Evolutionary conservation across 2,329 filamentous ascomycete species (phyloP), one percentile per base, ranked within the genome.

Genomic region (Arthrobotrys megalospora): DNA sequence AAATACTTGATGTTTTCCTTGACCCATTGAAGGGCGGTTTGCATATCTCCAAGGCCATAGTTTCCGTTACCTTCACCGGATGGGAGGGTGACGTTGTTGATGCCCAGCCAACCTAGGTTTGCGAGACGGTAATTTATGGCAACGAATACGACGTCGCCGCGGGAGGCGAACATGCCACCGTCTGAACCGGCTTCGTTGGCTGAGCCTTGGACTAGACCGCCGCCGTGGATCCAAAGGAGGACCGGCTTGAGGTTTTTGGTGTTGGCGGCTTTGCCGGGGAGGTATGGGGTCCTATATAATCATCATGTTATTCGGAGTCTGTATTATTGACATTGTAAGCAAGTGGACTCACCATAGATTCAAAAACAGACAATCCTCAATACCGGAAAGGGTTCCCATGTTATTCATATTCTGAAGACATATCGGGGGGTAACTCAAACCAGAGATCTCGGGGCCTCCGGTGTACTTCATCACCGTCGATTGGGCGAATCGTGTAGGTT

Each of bases 311-410:
- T 7, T 43, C 3, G 11, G 14, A 28, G n/a, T 43, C 5, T 43
- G 3, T 43, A 43, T n/a, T 43, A 43, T 43, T 11, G 24, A 28
- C 5, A 36, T 55, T 8, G 14, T 19, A 19, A 19, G 45, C 11
- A 48, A 21, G 11, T 5, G n/a, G n/a, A 50, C 12, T 6, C 36
- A 72, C 82, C 84, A 86, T 19, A 88, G 83, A 68, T 87, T 87
- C 43, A 88, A 82, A 55, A 85, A 86, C 6, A 87, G 81, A 63
- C 87, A 88, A 69, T 87, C 86, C 77, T 88, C 86, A 11, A 81
- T 81, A 0, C 85, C 85, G 4, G 24, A 14, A 0, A 60, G 32
- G 8, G 45, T 32, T 1, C 62, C 70, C 24, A 62, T n/a, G n/a
- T 38, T 34, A 0, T 80, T 77, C 28, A 82, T 82, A 4, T 82